A percentile compares a stretch with the other conserved stretches of the same genome.
phyloP scores from a whole-genome alignment of 2,329 filamentous ascomycete genomes.

The Botrytis sinoallii region DNA sequence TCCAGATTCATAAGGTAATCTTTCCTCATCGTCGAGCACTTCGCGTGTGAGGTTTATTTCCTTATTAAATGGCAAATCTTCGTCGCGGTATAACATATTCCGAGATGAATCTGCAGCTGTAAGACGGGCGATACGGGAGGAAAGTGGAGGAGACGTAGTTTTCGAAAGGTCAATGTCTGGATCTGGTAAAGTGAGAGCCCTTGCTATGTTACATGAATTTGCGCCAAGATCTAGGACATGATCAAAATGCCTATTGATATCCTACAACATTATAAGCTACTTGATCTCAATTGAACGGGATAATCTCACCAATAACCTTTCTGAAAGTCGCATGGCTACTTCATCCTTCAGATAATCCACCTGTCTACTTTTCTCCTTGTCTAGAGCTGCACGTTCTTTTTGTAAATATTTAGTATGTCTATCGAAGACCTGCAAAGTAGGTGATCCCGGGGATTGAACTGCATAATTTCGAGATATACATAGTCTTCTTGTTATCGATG shows the following conservation, averaged over 20 bases:
- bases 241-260: conserved; percentile 86
- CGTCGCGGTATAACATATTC: conserved; percentile 76
- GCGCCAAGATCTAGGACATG: conserved; percentile 88
- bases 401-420: conserved; percentile 83
- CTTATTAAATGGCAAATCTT: conserved; percentile 68
- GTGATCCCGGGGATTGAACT: conserved; percentile 70
- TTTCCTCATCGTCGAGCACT: conserved; percentile 71
- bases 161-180: conserved; percentile 58
- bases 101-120: conserved; percentile 80
- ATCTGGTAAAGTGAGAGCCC: conserved; percentile 69
- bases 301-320: conserved; percentile 69
- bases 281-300: conserved; percentile 12
- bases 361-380: conserved; percentile 69
- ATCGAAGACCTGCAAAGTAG: conserved; percentile 89
- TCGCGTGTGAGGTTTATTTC: conserved; percentile 69
- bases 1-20: conserved; percentile 69
- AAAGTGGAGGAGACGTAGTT: conserved; percentile 59
- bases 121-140: conserved; percentile 68
- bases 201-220: conserved; percentile 91
- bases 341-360: conserved; percentile 94
- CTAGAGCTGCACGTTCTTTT: conserved; percentile 76
- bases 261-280: conserved; percentile 47
- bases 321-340: conserved; percentile 77
- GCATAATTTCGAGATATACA: conserved; percentile 61
- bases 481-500: conserved; percentile 24